Percentiles rank a stretch among this genome's conserved stretches.
These are phyloP conservation scores for Metarhizium humberi DNA, from an alignment of 2,329 filamentous ascomycete species.

Conservation along the genomic window DNA sequence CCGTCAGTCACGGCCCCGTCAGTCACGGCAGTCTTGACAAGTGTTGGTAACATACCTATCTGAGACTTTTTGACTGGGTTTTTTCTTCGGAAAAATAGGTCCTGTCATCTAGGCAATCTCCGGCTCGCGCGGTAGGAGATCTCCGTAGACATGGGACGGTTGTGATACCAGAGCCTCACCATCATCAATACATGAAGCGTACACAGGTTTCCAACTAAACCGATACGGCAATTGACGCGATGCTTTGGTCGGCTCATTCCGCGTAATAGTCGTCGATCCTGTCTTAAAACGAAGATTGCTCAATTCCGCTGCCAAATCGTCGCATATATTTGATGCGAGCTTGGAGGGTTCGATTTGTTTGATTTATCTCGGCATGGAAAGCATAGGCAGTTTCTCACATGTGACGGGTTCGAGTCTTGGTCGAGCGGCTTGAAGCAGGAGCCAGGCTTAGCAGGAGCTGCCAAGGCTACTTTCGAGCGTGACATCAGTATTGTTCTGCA, in stretches of 20 bases:
- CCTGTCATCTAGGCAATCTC: background rate
- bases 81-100: background rate
- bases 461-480: too few species aligned
- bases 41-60: background rate
- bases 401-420: too few species aligned
- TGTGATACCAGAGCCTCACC: slow-evolving; percentile 19
- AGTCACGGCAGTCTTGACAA: background rate
- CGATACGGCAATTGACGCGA: background rate
- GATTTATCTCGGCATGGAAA: too few species aligned
- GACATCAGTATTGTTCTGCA: too few species aligned
- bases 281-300: background rate
- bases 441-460: too few species aligned
- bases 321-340: too few species aligned
- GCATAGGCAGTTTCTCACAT: too few species aligned
- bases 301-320: background rate
- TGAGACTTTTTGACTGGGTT: background rate
- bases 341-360: too few species aligned
- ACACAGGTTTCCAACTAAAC: background rate
- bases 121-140: slow-evolving; percentile 4
- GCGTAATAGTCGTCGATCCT: background rate
- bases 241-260: background rate
- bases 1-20: background rate
- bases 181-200: background rate
- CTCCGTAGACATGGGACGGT: slow-evolving; percentile 15
- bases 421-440: too few species aligned